phyloP scores from a whole-genome alignment of 2,329 filamentous ascomycete genomes.

The Apiospora sp. region DNA sequence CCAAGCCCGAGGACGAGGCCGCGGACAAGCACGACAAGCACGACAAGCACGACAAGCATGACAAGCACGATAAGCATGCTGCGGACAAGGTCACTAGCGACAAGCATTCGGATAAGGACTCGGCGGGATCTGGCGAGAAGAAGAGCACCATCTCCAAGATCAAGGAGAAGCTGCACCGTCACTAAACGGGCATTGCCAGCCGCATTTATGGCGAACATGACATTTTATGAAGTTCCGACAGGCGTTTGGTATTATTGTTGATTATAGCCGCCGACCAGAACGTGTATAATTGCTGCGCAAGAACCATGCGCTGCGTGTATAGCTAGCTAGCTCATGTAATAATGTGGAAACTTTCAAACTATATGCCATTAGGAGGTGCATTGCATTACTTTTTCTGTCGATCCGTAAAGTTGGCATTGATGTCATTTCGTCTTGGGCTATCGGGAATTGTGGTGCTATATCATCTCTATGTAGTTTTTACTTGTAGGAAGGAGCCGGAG shows the following conservation, averaged over 20 bases:
- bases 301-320: background rate
- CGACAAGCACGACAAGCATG: slow-evolving; percentile 10
- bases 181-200: slow-evolving; percentile 37
- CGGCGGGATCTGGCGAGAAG: slow-evolving; percentile 47
- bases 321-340: background rate
- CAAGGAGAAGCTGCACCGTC: slow-evolving; percentile 72
- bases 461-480: background rate
- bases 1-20: slow-evolving; percentile 31
- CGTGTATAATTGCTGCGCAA: background rate
- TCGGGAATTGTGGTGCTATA: background rate
- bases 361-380: background rate
- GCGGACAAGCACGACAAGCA: slow-evolving; percentile 28
- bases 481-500: background rate
- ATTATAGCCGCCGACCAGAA: background rate
- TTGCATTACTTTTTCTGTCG: background rate
- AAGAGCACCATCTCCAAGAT: slow-evolving; percentile 68
- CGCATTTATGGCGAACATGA: background rate
- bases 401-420: background rate
- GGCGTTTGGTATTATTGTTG: background rate
- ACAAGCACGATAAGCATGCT: slow-evolving; percentile 18
- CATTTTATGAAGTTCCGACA: slow-evolving; percentile 6
- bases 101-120: background rate
- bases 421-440: background rate
- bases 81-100: slow-evolving; percentile 30
- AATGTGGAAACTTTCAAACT: background rate